Percentiles rank a stretch among this genome's conserved stretches.
Conservation (phyloP, 192 early-diverging fungal species). For the Backusella tarrabulga region DNA sequence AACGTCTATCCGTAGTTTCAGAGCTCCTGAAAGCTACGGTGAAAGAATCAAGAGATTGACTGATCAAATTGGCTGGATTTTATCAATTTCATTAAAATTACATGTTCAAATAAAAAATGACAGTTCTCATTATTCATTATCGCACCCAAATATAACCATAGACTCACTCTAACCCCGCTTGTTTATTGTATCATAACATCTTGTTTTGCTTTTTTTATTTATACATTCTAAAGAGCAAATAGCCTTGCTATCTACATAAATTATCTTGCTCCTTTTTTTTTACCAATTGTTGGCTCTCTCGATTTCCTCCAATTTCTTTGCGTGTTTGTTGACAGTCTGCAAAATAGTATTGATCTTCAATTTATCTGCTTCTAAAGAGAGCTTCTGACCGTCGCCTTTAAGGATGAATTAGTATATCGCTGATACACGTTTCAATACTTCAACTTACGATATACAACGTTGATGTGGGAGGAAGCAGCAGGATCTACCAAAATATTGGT, state of each 20-base stretch:
- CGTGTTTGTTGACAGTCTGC: constrained; percentile 50
- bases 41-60: no score
- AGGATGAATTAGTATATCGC: background rate
- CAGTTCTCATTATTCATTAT: no score
- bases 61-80: no score
- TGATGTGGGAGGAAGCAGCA: constrained; percentile 35
- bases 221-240: background rate
- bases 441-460: constrained; percentile 46
- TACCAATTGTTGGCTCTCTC: constrained; percentile 47
- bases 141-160: no score
- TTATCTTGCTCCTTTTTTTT: background rate
- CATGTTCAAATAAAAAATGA: no score
- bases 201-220: background rate
- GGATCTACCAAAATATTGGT: constrained; percentile 46
- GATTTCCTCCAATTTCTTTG: constrained; percentile 52
- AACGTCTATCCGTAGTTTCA: no score
- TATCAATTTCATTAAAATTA: no score
- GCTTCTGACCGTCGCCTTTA: constrained; percentile 48
- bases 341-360: constrained; percentile 48
- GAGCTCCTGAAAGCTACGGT: no score
- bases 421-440: background rate
- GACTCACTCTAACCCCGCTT: background rate
- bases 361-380: constrained; percentile 41
- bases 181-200: background rate
- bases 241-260: background rate